Base-by-base conservation (phyloP, 2,329 filamentous ascomycete genomes). In the Myriosclerotinia curreyana region DNA sequence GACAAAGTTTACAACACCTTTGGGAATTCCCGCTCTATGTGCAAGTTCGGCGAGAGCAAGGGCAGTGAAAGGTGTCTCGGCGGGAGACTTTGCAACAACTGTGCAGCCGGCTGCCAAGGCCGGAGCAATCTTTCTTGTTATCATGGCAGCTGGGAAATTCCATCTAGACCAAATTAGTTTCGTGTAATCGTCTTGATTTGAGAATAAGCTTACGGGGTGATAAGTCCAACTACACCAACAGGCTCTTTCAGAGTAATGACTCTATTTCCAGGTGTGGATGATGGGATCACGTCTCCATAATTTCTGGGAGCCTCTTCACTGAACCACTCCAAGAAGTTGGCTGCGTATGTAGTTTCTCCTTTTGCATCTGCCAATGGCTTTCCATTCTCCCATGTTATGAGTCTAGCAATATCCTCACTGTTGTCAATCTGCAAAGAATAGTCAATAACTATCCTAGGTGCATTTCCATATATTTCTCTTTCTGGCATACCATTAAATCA, bases 21-120 rank as follows among this genome's bases (percentile, higher is more conserved):
- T 88, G 49, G 95, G 94, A 38, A 98, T 89, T 20, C 95, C 94
- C 17, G 94, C 94, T 20, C 93, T 87, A 73, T 90, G 85, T 12
- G 89, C 91, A 48, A 98, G 84, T 77, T 96, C 93, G 0, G 91
- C 91, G 25, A 98, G 78, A 1, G 94, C 94, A 46, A 96, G 87
- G 0, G 92, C 87, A 31, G 93, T 96, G 75, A 94, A 95, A 0
- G 94, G 95, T 0, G 95, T 97, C 80, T 98, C 94, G 56, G 88
- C 88, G 1, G 94, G 93, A 20, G 92, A 89, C 77, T 99, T 99
- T 72, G 87, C 88, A 1, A 98, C 93, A 2, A 96, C 90, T 0
- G 94, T 96, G 79, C 94, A 98, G 65, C 95, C 95, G n/a, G 92
- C 93, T 22, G 95, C 95, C 64, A 98, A 82, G 11, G 90, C 90